Conservation (phyloP, 129 eudicot species). For the Gnaphalium uliginosum region DNA sequence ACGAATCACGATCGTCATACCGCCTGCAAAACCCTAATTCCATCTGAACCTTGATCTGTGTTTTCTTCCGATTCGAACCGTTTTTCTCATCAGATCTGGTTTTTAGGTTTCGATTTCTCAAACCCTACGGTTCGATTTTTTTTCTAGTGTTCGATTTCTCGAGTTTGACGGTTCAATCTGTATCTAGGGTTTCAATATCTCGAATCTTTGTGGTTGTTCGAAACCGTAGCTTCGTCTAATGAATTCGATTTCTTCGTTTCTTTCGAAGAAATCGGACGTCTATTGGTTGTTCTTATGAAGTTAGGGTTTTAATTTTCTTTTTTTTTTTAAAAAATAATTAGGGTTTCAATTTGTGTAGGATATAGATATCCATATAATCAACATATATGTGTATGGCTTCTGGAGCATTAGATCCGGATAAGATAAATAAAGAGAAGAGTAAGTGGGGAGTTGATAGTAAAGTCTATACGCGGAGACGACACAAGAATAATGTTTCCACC, state of each 20-base stretch:
- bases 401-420: conserved; percentile 51
- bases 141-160: background rate
- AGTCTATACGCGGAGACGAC: conserved; percentile 59
- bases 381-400: conserved; percentile 74
- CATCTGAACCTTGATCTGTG: no score
- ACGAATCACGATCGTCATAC: no score
- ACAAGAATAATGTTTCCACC: conserved; percentile 29
- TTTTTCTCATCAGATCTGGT: conserved; percentile 16
- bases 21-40: no score
- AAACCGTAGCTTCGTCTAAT: conserved; percentile 38
- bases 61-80: background rate
- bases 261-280: conserved; percentile 39
- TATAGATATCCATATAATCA: background rate
- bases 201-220: background rate
- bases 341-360: conserved; percentile 24
- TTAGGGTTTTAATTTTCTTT: conserved; percentile 22
- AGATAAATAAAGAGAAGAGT: conserved; percentile 45
- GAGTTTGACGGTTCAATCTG: background rate
- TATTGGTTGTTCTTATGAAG: conserved; percentile 20
- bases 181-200: background rate
- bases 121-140: background rate
- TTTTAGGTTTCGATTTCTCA: background rate
- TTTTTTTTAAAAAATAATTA: background rate
- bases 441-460: conserved; percentile 53
- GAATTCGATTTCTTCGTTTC: conserved; percentile 24